Conservation (phyloP, 2,329 filamentous ascomycete genomes). For the Achaetomium macrosporum region DNA sequence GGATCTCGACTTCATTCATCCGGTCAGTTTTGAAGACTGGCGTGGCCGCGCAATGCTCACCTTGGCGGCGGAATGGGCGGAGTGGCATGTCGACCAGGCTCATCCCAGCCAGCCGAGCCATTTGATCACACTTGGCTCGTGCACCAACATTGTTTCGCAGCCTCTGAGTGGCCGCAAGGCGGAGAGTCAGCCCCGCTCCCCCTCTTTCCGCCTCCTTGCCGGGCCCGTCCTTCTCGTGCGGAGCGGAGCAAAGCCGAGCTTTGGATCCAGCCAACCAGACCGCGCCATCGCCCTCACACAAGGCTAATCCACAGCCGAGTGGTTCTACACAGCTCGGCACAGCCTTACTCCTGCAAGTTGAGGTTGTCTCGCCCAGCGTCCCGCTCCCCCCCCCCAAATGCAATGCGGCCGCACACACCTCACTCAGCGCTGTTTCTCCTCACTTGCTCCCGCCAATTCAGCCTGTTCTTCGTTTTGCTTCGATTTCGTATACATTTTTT, state of each 20-base stretch:
- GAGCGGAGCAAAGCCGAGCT: conserved; percentile 8
- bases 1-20: too few relatives aligned
- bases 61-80: not conserved
- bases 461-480: not conserved
- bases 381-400: not conserved
- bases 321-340: conserved; percentile 21
- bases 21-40: too few relatives aligned
- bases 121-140: conserved; percentile 15
- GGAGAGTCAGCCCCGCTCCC: conserved; percentile 20
- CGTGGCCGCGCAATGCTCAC: not conserved
- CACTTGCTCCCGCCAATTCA: conserved; percentile 11
- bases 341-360: conserved; percentile 23
- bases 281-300: conserved; percentile 19
- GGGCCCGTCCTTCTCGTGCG: conserved; percentile 9
- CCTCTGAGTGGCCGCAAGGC: conserved; percentile 18
- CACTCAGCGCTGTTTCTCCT: conserved; percentile 1
- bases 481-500: not conserved
- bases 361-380: conserved; percentile 10
- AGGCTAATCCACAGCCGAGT: conserved; percentile 28
- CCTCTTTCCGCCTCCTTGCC: conserved; percentile 9
- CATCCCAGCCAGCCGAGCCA: conserved; percentile 7
- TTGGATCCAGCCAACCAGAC: conserved; percentile 12
- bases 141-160: conserved; percentile 14
- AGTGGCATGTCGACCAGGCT: not conserved
- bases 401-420: conserved; percentile 9